A percentile compares a stretch with the other conserved stretches of the same genome.
Evolutionary conservation across 495 filamentous ascomycete species (phyloP).

Genomic region (Penicillium chermesinum): DNA sequence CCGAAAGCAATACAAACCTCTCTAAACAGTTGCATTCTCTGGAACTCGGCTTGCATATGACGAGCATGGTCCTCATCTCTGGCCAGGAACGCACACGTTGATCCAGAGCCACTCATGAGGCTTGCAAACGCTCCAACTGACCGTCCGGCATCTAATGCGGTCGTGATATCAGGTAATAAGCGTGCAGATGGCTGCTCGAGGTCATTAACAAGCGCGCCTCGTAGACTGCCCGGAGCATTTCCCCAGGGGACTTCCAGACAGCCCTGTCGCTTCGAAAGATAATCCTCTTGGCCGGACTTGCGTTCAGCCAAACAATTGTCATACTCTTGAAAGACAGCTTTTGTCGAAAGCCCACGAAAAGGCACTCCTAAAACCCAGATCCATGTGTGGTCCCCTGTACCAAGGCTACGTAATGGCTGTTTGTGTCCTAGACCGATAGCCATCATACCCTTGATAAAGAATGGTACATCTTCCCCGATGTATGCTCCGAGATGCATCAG

Average conservation of each 20-base stretch:
- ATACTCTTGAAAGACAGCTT: conserved; percentile 4
- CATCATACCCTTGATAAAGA: conserved; percentile 9
- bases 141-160: neutral
- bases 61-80: conserved; percentile 3
- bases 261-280: neutral
- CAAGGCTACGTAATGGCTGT: neutral
- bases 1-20: neutral
- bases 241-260: conserved; percentile 4
- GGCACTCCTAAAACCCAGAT: conserved; percentile 6
- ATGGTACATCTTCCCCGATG: conserved; percentile 9
- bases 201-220: conserved; percentile 1
- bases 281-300: neutral
- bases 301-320: neutral
- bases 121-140: neutral
- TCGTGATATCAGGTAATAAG: conserved; percentile 3
- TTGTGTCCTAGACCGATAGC: conserved; percentile 5
- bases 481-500: conserved; percentile 4
- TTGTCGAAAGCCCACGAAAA: conserved; percentile 4
- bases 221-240: neutral
- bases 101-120: conserved; percentile 9
- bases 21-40: conserved; percentile 1
- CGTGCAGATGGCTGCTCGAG: conserved; percentile 2
- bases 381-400: neutral
- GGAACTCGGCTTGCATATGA: neutral
- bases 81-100: conserved; percentile 7